Conservation (phyloP, 2,329 filamentous ascomycete species). For the Xylaria sp. region DNA sequence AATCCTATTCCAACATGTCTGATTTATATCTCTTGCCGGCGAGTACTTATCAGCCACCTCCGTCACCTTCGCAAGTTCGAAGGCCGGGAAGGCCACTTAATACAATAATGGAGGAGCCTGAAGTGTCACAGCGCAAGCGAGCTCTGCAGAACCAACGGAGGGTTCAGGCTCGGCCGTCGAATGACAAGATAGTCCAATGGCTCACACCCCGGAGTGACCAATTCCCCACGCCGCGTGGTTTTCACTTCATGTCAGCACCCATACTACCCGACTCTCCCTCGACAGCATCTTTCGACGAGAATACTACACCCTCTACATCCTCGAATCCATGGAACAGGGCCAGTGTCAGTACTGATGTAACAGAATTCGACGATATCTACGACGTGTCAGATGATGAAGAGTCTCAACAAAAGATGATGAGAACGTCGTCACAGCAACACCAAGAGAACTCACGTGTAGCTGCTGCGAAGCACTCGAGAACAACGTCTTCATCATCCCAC, state of each 20-base stretch:
- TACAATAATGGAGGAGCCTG: conserved; percentile 67
- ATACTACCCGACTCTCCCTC: conserved; percentile 67
- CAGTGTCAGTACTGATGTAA: conserved; percentile 68
- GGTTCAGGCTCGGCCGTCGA: conserved; percentile 42
- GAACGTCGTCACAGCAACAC: conserved; percentile 46
- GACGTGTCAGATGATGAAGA: conserved; percentile 83
- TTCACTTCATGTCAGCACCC: conserved; percentile 68
- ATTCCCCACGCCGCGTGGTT: conserved; percentile 74
- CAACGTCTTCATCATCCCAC: conserved; percentile 45
- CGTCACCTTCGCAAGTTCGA: conserved; percentile 62
- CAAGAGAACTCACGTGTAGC: conserved; percentile 43
- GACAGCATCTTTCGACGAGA: conserved; percentile 57
- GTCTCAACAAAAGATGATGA: conserved; percentile 51
- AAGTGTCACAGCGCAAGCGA: conserved; percentile 44
- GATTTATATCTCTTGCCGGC: conserved; percentile 49
- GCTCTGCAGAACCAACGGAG: conserved; percentile 36
- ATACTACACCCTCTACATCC: conserved; percentile 55
- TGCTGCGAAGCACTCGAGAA: conserved; percentile 50
- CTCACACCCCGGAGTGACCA: conserved; percentile 65
- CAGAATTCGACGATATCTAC: conserved; percentile 86
- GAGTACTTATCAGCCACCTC: conserved; percentile 52
- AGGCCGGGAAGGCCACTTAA: conserved; percentile 61
- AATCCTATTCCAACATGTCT: conserved; percentile 49
- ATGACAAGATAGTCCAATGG: conserved; percentile 63
- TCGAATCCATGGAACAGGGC: conserved; percentile 68